Percentiles rank a stretch among this genome's conserved stretches.
Evolutionary conservation across 306 rosid species (phyloP).

Genomic region (Cucurbita maxima): DNA sequence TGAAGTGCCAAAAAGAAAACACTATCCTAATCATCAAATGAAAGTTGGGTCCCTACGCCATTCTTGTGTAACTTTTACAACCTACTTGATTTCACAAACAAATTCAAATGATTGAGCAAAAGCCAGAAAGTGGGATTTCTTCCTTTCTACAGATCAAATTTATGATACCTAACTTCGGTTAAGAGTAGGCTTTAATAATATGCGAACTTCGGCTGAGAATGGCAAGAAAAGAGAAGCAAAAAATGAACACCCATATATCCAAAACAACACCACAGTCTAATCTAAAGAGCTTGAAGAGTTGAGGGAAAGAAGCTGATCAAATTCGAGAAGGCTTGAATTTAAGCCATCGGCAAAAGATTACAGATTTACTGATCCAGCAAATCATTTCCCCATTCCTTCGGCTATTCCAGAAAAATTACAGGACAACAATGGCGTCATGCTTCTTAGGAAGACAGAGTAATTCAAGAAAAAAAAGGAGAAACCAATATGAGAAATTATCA

Average conservation of each 20-base stretch:
- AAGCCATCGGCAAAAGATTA: slow-evolving; percentile 4
- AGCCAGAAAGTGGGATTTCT: not conserved
- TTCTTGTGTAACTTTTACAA: not conserved
- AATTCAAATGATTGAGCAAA: not conserved
- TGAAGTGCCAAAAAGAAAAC: not conserved
- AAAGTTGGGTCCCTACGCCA: not conserved
- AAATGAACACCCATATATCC: not conserved
- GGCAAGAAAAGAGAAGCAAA: not conserved
- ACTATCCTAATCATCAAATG: not conserved
- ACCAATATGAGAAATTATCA: not conserved
- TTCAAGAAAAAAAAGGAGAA: not conserved
- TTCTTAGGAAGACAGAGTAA: slow-evolving; percentile 4
- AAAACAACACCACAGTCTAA: not conserved
- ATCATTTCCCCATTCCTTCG: slow-evolving; percentile 1
- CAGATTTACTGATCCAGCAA: not conserved
- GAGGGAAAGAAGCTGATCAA: not conserved
- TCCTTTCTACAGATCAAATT: not conserved
- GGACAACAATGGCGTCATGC: not conserved
- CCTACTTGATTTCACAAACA: not conserved
- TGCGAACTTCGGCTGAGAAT: not conserved
- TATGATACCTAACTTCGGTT: not conserved
- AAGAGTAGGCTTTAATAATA: not conserved
- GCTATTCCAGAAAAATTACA: slow-evolving; percentile 10
- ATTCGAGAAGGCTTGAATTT: not conserved
- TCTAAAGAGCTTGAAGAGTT: not conserved